A percentile compares a stretch with the other conserved stretches of the same genome.
Evolutionary conservation across 768 basidiomycete species (phyloP).

Genomic region (Pholiota conissans): DNA sequence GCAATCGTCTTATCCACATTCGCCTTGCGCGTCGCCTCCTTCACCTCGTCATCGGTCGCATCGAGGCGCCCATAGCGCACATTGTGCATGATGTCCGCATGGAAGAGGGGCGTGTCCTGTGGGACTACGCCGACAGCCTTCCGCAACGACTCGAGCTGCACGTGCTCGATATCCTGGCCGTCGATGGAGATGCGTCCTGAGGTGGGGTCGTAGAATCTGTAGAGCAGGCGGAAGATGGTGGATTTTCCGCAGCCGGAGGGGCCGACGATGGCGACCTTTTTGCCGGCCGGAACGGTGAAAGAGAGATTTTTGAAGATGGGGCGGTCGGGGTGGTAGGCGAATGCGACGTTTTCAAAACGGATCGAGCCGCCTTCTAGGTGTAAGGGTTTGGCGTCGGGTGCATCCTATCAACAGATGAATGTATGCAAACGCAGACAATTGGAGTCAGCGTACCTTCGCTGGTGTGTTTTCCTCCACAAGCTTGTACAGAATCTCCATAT

Average conservation of each 20-base stretch:
- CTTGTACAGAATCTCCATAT: conserved; percentile 96
- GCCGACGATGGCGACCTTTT: conserved; percentile 96
- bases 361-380: conserved; percentile 81
- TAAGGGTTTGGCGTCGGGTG: conserved; percentile 65
- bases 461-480: conserved; percentile 80
- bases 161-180: conserved; percentile 77
- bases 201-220: conserved; percentile 89
- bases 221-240: conserved; percentile 91
- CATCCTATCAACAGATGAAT: no score
- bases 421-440: no score
- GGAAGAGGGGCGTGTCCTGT: conserved; percentile 97
- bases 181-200: conserved; percentile 85
- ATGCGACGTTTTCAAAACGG: conserved; percentile 88
- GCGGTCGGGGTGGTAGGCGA: conserved; percentile 89
- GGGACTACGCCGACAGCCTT: conserved; percentile 89
- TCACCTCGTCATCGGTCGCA: conserved; percentile 89
- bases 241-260: conserved; percentile 98
- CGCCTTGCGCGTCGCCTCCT: conserved; percentile 80
- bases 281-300: conserved; percentile 92
- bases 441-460: conserved; percentile 45
- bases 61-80: conserved; percentile 88
- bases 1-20: conserved; percentile 83
- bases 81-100: conserved; percentile 94
- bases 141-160: conserved; percentile 75
- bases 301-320: conserved; percentile 88